A percentile compares a stretch with the other conserved stretches of the same genome.
Evolutionary conservation across 306 rosid genomes (phyloP).

Genomic region (Fagus crenata): DNA sequence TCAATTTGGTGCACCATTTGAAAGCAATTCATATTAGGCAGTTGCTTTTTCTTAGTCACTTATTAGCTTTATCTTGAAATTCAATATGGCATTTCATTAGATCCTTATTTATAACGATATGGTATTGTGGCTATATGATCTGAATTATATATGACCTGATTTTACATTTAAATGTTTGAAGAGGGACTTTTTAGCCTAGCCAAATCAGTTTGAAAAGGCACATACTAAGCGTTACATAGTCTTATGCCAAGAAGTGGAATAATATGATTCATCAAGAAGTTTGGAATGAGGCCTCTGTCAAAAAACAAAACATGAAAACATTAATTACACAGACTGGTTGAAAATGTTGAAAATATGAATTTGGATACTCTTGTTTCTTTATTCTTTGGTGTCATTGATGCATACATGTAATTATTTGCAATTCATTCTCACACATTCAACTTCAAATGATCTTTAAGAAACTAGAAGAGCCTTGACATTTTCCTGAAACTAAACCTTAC

Average conservation of each 20-base stretch:
- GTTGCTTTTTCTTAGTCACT: background rate
- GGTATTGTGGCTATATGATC: background rate
- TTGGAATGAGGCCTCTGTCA: background rate
- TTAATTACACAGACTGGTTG: background rate
- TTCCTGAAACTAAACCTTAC: constrained; percentile 7
- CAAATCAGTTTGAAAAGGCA: background rate
- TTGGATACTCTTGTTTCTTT: background rate
- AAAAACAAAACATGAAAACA: background rate
- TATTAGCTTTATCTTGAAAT: background rate
- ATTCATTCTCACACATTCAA: background rate
- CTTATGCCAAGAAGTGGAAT: constrained; percentile 1
- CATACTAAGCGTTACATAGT: background rate
- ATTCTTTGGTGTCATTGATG: background rate
- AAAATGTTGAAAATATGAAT: background rate
- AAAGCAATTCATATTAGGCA: background rate
- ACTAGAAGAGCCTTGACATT: background rate
- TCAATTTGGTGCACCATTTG: background rate
- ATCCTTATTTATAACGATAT: background rate
- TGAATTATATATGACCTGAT: background rate
- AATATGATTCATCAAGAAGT: background rate
- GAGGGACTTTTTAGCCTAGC: background rate
- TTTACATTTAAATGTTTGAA: background rate
- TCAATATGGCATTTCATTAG: background rate
- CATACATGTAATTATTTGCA: background rate
- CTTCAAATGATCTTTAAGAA: background rate